phyloP scores from a whole-genome alignment of 2,329 filamentous ascomycete species.

The Venturia asperata region DNA sequence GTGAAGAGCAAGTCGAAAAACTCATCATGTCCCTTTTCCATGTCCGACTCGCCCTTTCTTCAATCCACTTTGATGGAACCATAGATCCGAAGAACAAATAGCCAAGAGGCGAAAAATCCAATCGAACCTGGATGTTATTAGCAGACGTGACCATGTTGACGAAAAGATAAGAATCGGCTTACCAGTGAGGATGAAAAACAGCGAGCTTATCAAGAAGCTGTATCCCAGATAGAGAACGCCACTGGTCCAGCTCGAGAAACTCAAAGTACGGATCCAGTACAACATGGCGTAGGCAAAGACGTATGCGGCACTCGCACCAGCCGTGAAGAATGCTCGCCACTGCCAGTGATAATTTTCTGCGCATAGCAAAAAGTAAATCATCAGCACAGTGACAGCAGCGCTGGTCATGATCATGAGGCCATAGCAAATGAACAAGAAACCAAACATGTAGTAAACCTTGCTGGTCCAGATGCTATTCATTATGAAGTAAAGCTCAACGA shows the following conservation, averaged over 20 bases:
- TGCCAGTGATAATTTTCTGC: conserved; percentile 99
- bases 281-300: conserved; percentile 87
- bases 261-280: conserved; percentile 84
- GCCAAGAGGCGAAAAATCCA: conserved; percentile 90
- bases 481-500: conserved; percentile 98
- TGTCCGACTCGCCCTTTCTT: conserved; percentile 19
- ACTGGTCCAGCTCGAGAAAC: conserved; percentile 74
- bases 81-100: conserved; percentile 91
- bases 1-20: not conserved
- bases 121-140: conserved; percentile 62
- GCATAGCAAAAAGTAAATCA: conserved; percentile 95
- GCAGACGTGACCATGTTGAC: conserved; percentile 21
- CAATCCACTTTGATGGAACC: conserved; percentile 96
- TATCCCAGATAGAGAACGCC: conserved; percentile 92
- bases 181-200: conserved; percentile 95
- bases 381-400: conserved; percentile 81
- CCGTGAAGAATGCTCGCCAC: conserved; percentile 88
- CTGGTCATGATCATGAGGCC: conserved; percentile 95
- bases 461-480: conserved; percentile 99
- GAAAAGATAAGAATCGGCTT: conserved; percentile 32
- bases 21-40: not conserved
- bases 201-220: conserved; percentile 76
- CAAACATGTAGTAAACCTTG: conserved; percentile 99
- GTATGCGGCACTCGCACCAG: conserved; percentile 82
- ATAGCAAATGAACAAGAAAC: conserved; percentile 96